Conservation (phyloP, 2,329 filamentous ascomycete species). For the Pseudogymnoascus sp. region DNA sequence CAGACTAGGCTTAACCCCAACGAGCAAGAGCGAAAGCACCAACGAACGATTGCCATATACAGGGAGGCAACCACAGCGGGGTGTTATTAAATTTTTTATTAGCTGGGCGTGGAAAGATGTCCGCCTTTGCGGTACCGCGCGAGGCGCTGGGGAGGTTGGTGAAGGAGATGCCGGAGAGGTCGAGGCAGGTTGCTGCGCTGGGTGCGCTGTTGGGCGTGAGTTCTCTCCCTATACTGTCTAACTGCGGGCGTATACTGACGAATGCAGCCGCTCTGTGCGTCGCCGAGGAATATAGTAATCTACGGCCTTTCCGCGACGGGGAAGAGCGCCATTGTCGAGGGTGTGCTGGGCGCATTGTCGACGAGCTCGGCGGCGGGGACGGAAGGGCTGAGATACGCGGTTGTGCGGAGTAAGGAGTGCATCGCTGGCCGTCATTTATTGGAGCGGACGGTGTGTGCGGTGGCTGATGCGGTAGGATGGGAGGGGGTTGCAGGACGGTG, state of each 20-base stretch:
- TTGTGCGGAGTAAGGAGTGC: constrained; percentile 65
- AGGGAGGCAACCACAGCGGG: background rate
- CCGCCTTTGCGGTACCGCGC: background rate
- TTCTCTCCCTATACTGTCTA: background rate
- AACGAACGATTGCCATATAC: background rate
- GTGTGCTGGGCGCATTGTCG: constrained; percentile 45
- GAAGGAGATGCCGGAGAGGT: background rate
- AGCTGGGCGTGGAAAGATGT: background rate
- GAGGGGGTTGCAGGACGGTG: constrained; percentile 52
- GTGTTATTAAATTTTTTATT: background rate
- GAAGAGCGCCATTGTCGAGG: constrained; percentile 63
- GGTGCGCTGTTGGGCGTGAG: background rate
- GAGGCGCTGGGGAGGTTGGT: background rate
- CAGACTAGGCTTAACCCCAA: background rate
- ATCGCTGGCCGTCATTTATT: constrained; percentile 71
- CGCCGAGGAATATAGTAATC: constrained; percentile 54
- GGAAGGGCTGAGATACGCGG: constrained; percentile 42
- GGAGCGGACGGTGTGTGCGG: constrained; percentile 57
- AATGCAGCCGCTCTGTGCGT: constrained; percentile 7
- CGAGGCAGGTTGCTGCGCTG: background rate
- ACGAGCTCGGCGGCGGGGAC: constrained; percentile 37
- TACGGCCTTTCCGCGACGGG: constrained; percentile 83
- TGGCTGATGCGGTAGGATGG: constrained; percentile 43
- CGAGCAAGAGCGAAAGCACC: background rate
- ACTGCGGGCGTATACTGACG: background rate